Percentiles rank a stretch among this genome's conserved stretches.
Evolutionary conservation across 2,329 filamentous ascomycete species (phyloP).

Genomic region (Aspergillus pseudoterreus): DNA sequence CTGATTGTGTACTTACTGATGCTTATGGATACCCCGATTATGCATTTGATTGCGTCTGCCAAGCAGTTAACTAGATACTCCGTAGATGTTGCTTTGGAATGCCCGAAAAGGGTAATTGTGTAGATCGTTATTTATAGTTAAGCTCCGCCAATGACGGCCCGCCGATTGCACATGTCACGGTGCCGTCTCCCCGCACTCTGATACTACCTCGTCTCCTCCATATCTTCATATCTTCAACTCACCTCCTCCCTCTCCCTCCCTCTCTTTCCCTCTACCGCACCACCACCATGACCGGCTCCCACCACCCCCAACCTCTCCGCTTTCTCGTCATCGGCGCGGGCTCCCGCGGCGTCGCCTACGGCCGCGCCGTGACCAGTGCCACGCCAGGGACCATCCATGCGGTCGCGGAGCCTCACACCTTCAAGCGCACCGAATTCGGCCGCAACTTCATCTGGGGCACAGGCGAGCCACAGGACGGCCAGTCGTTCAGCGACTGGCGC

Average conservation of each 20-base stretch:
- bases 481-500: slow-evolving; percentile 70
- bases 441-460: slow-evolving; percentile 68
- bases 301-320: slow-evolving; percentile 43
- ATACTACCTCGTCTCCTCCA: background rate
- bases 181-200: background rate
- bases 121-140: too few relatives aligned
- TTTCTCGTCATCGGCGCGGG: slow-evolving; percentile 81
- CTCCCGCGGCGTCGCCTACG: slow-evolving; percentile 72
- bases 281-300: background rate
- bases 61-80: background rate
- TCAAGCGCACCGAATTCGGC: slow-evolving; percentile 71
- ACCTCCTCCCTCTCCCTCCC: slow-evolving; percentile 7
- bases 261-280: background rate
- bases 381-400: slow-evolving; percentile 68
- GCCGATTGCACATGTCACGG: background rate
- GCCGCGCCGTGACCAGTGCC: slow-evolving; percentile 60
- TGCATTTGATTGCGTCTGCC: background rate
- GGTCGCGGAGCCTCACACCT: slow-evolving; percentile 75
- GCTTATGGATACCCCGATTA: slow-evolving; percentile 3
- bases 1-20: background rate
- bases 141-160: background rate
- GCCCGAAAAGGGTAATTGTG: too few relatives aligned
- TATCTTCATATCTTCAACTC: background rate
- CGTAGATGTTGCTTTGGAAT: too few relatives aligned
- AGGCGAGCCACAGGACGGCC: slow-evolving; percentile 51